phyloP scores from a whole-genome alignment of 495 filamentous ascomycete genomes.

The Neurospora sp. region DNA sequence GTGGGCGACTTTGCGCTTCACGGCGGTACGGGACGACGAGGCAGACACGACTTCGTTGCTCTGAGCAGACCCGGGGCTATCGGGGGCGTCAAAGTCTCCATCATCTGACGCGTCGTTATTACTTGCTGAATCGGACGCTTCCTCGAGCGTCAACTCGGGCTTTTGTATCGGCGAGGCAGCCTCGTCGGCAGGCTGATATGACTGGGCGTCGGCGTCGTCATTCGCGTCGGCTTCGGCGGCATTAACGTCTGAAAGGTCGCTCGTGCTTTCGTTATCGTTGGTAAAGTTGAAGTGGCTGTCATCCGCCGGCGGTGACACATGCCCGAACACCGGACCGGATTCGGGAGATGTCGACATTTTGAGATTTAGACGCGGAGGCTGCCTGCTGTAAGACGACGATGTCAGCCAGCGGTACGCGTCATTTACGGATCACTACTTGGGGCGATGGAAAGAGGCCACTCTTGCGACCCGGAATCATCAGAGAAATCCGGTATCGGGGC shows the following conservation, averaged over 20 bases:
- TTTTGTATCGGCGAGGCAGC: conserved; percentile 59
- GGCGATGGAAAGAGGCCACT: conserved; percentile 18
- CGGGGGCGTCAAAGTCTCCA: conserved; percentile 65
- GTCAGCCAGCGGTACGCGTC: conserved; percentile 27
- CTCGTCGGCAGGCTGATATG: conserved; percentile 32
- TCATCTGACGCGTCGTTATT: conserved; percentile 68
- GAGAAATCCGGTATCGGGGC: conserved; percentile 11
- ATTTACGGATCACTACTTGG: conserved; percentile 9
- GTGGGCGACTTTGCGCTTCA: conserved; percentile 63
- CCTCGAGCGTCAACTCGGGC: conserved; percentile 34
- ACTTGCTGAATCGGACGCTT: conserved; percentile 33
- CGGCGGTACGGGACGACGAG: conserved; percentile 47
- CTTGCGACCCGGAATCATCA: conserved; percentile 27
- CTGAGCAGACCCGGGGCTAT: conserved; percentile 44
- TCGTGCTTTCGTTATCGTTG: conserved; percentile 31
- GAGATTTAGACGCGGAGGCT: conserved; percentile 24
- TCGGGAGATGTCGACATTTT: conserved; percentile 42
- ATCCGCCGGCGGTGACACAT: conserved; percentile 21
- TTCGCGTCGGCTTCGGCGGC: conserved; percentile 15
- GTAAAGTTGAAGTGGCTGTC: conserved; percentile 15
- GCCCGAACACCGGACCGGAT: conserved; percentile 33
- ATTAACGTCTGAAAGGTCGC: conserved; percentile 38
- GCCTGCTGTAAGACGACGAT: conserved; percentile 36
- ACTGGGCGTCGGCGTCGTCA: background rate
- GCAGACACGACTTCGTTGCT: conserved; percentile 48